phyloP scores from a whole-genome alignment of 208 protist species.

The Leishmania martiniquensis region DNA sequence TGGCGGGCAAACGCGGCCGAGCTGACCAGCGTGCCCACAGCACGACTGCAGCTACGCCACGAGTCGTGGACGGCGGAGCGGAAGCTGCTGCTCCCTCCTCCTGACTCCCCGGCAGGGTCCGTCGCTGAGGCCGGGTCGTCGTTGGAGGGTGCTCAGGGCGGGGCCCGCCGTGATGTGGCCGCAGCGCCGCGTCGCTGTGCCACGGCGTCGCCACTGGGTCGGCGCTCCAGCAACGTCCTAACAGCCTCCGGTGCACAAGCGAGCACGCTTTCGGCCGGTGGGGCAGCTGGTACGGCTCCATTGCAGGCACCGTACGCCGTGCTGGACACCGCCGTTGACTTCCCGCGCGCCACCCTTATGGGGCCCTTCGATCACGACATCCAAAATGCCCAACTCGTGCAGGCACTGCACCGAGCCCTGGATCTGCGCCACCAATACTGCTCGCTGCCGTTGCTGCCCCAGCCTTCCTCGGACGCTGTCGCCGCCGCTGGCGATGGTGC shows the following conservation, averaged over 20 bases:
- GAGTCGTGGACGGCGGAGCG: slow-evolving; percentile 75
- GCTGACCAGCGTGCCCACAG: slow-evolving; percentile 69
- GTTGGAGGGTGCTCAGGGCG: not conserved
- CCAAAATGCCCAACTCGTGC: slow-evolving; percentile 59
- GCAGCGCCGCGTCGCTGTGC: not conserved
- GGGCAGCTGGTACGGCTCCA: slow-evolving; percentile 1
- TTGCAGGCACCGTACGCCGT: slow-evolving; percentile 57
- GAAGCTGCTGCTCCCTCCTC: slow-evolving; percentile 26
- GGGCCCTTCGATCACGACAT: slow-evolving; percentile 76
- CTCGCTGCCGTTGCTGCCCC: slow-evolving; percentile 19
- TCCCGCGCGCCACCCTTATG: slow-evolving; percentile 63
- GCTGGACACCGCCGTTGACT: slow-evolving; percentile 65
- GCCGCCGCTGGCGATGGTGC: slow-evolving; percentile 1
- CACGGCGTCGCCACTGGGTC: not conserved
- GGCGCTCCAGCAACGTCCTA: not conserved
- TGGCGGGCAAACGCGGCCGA: slow-evolving; percentile 63
- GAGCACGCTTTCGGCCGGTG: not conserved
- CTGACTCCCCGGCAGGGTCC: not conserved
- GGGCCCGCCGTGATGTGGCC: not conserved
- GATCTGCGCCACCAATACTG: slow-evolving; percentile 79
- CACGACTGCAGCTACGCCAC: slow-evolving; percentile 71
- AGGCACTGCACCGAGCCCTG: slow-evolving; percentile 72
- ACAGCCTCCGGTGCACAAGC: not conserved
- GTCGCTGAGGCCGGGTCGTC: not conserved
- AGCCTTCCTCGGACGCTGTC: slow-evolving; percentile 2